Base-by-base conservation (phyloP, 345 rosid genomes). In the Erodium maritimum region DNA sequence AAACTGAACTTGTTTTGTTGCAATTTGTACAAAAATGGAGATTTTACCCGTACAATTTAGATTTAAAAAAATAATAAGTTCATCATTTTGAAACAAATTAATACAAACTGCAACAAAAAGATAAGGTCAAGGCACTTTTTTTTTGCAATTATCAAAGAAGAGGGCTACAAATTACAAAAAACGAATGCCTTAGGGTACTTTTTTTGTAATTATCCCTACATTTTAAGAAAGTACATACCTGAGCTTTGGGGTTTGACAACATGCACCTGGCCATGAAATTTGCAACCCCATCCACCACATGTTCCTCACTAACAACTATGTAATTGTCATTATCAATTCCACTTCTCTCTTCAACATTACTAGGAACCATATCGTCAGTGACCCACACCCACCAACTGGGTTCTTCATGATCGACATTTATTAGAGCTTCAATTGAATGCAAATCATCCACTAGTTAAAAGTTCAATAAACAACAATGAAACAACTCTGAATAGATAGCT, bases 361-460 rank as follows among this genome's bases (percentile, higher is more conserved):
- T 79, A 0, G 86, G 96, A 46, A 79, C 69, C 98, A 86, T 88
- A 52, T 91, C 95, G 64, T 88, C 91, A 1, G 89, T 81, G 45
- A 91, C 98, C 83, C 95, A 86, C 21, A 91, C 93, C 98, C 98
- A 91, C 95, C 95, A 82, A 67, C 98, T 88, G 21, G 96, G 98
- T 50, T 88, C 86, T 62, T 86, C 81, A 16, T 80, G 69, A 67
- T 78, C 84, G 19, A 82, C 74, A 24, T 84, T 86, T 33, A 91
- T 71, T 42, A 86, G 75, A 66, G 86, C 74, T 67, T 83, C 96
- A 57, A 79, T 86, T 18, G 80, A 79, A 52, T 73, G 69, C 65
- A 81, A 55, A 78, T 86, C 96, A 71, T 76, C 84, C 56, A 75
- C 95, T 86, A 54, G 24, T 51, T 58, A 53, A 64, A 52, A 4